These are phyloP conservation scores for Micractinium sp. DNA, from an alignment of 139 green algal genomes.

Conservation along the genomic window DNA sequence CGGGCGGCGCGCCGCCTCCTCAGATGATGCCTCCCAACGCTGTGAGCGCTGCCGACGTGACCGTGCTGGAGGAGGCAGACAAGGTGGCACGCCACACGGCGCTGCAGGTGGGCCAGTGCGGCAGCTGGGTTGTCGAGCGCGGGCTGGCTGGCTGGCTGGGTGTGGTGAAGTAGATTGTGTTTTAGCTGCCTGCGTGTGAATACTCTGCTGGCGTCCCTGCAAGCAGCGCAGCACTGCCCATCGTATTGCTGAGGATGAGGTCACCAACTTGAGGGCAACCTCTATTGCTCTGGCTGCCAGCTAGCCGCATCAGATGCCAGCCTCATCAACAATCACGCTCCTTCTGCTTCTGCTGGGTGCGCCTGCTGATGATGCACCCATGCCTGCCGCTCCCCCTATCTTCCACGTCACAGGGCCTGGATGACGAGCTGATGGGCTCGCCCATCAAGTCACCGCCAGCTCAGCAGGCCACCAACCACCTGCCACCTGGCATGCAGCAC, in stretches of 20 bases:
- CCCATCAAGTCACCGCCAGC: not conserved
- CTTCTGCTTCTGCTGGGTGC: not conserved
- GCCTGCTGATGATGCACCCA: not conserved
- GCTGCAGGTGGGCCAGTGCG: not conserved
- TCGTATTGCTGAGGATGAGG: not conserved
- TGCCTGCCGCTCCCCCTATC: not conserved
- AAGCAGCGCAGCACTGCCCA: not conserved
- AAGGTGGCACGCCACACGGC: constrained; percentile 21
- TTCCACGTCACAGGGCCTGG: constrained; percentile 1
- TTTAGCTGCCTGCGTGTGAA: not conserved
- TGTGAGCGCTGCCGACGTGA: constrained; percentile 9
- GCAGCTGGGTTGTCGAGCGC: not conserved
- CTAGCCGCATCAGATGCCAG: too few relatives aligned
- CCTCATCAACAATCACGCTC: not conserved
- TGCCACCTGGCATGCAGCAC: not conserved
- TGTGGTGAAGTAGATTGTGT: not conserved
- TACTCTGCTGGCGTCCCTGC: not conserved
- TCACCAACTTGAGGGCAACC: not conserved
- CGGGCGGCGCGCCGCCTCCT: not conserved
- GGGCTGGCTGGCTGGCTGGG: not conserved
- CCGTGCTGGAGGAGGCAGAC: constrained; percentile 8
- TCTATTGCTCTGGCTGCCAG: not conserved
- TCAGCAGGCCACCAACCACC: not conserved
- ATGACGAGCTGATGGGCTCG: constrained; percentile 5
- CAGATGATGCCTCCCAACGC: constrained; percentile 15